phyloP scores from a whole-genome alignment of 768 basidiomycete species.

The Boletus edulis region DNA sequence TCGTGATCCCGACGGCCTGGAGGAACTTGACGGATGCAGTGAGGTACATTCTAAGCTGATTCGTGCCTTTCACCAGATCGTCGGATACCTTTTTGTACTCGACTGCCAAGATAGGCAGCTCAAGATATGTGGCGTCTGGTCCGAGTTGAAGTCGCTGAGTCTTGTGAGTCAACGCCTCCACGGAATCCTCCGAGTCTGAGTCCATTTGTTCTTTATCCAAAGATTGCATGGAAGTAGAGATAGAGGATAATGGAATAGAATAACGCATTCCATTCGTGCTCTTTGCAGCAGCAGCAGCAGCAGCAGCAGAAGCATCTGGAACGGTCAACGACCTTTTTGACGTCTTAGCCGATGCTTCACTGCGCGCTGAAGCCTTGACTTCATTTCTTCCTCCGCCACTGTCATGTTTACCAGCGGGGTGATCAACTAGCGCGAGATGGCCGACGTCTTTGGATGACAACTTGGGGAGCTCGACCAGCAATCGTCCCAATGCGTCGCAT shows the following conservation, averaged over 20 bases:
- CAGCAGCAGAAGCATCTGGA: background rate
- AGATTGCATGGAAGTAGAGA: background rate
- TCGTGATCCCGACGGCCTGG: background rate
- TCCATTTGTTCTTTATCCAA: background rate
- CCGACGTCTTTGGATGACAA: background rate
- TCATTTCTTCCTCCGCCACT: background rate
- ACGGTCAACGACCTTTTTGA: background rate
- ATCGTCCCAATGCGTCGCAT: constrained; percentile 4
- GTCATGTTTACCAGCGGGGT: background rate
- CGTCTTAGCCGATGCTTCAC: background rate
- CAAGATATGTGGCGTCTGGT: background rate
- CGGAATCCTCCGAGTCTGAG: background rate
- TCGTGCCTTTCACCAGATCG: background rate
- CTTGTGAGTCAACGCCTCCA: background rate
- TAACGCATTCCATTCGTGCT: background rate
- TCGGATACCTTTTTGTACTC: constrained; percentile 2
- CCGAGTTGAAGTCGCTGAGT: background rate
- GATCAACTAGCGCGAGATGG: background rate
- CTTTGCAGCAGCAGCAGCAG: no score
- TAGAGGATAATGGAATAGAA: background rate
- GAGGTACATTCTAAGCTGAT: constrained; percentile 7
- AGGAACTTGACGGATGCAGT: constrained; percentile 8
- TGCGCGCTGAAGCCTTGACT: background rate
- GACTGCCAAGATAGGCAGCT: constrained; percentile 5
- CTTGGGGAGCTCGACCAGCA: background rate